phyloP scores from a whole-genome alignment of 345 rosid species.

The Streptanthus diversifolius region DNA sequence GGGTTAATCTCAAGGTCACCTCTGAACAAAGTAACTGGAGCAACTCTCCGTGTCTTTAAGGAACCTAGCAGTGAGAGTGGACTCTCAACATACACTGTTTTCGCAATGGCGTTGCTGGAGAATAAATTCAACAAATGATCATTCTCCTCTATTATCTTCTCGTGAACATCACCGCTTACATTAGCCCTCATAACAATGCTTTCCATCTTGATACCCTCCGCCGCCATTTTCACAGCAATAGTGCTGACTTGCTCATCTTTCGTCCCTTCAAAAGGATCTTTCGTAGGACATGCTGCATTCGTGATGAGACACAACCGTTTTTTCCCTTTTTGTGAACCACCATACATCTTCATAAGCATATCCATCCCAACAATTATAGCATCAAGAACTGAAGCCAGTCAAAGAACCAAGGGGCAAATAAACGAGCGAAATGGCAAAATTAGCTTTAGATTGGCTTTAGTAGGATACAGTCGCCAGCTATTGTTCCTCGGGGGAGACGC shows the following conservation, averaged over 20 bases:
- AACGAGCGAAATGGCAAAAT: not conserved
- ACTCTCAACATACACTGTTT: conserved; percentile 58
- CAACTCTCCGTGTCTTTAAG: conserved; percentile 60
- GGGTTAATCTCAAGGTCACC: conserved; percentile 79
- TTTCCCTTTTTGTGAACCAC: conserved; percentile 58
- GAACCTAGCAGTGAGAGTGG: conserved; percentile 80
- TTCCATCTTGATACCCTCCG: conserved; percentile 68
- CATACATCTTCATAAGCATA: conserved; percentile 78
- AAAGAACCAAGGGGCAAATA: conserved; percentile 34
- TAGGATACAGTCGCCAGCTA: conserved; percentile 85
- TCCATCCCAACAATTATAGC: conserved; percentile 93
- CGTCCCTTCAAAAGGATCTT: conserved; percentile 70
- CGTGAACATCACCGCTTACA: conserved; percentile 34
- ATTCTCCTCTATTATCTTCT: conserved; percentile 59
- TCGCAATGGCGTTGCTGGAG: conserved; percentile 51
- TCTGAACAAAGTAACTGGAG: conserved; percentile 80
- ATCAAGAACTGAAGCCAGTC: conserved; percentile 74
- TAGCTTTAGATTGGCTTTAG: not conserved
- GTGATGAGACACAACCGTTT: conserved; percentile 80
- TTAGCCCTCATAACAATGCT: conserved; percentile 57
- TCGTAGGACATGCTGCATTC: conserved; percentile 63
- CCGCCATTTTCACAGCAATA: conserved; percentile 62
- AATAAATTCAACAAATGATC: conserved; percentile 61
- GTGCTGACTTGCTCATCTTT: conserved; percentile 79
- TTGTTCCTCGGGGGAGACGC: conserved; percentile 69